Evolutionary conservation across 2,329 filamentous ascomycete species (phyloP).

Genomic region (Amauroascus niger): DNA sequence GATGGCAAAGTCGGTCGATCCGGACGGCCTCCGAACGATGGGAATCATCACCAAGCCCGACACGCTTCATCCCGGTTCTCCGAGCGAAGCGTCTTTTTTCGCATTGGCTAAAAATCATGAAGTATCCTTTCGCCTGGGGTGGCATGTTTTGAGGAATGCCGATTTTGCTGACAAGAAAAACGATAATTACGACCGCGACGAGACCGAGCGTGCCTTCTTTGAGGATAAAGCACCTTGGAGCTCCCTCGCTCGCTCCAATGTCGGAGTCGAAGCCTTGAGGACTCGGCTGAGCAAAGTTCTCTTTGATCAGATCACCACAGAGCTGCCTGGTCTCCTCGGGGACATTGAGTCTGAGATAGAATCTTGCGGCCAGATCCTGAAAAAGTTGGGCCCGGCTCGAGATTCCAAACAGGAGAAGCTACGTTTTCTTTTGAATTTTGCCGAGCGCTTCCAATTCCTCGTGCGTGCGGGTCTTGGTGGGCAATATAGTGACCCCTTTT

Average conservation of each 20-base stretch:
- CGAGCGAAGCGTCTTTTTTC: constrained; percentile 3
- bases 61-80: constrained; percentile 22
- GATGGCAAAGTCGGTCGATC: constrained; percentile 31
- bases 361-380: constrained; percentile 31
- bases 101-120: constrained; percentile 12
- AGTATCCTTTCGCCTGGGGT: constrained; percentile 9
- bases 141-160: constrained; percentile 10
- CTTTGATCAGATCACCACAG: constrained; percentile 20
- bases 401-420: constrained; percentile 36
- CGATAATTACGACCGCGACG: constrained; percentile 17
- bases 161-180: constrained; percentile 7
- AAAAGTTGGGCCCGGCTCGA: constrained; percentile 37
- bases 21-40: constrained; percentile 32
- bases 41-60: constrained; percentile 53
- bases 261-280: constrained; percentile 20
- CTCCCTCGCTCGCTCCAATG: constrained; percentile 12
- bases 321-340: constrained; percentile 21
- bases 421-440: constrained; percentile 34
- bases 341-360: constrained; percentile 24
- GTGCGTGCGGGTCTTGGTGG: constrained; percentile 28
- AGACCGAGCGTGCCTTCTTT: constrained; percentile 20
- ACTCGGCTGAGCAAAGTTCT: constrained; percentile 22
- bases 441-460: constrained; percentile 31
- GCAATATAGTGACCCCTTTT: constrained; percentile 29
- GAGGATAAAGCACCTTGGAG: constrained; percentile 16